Base-by-base conservation (phyloP, 1,139 yeast genomes). In the Arxiozyma slooffiae region DNA sequence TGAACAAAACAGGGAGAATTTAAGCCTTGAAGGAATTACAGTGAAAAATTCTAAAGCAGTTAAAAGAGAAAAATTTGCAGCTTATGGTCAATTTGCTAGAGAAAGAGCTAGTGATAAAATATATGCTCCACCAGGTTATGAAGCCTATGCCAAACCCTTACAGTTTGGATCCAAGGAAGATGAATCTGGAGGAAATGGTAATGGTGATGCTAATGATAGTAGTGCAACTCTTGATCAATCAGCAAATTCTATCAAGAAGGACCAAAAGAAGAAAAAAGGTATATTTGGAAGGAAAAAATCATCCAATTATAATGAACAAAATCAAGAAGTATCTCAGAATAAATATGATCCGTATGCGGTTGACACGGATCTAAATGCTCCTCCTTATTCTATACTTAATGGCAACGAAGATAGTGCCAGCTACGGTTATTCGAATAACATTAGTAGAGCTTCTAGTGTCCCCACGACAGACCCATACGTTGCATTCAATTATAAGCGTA, bases 11-110 rank as follows among this genome's bases (percentile, higher is more conserved):
- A 69, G 77, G 46, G 78, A 78, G 22, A 72, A 73, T 43, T 68
- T 83, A 62, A 71, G 72, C 56, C 72, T 71, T 38, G 66, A 75
- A 36, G 88, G 88, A 4, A 73, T 82, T 42, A 60, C 78, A 14
- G 76, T 80, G 20, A 67, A 65, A 46, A 80, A 69, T 60, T 61
- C 67, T 3, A 56, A 62, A 20, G 64, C 63, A 55, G 67, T 61
- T 47, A 72, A 77, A 57, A 74, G 72, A 56, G 79, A 75, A 58
- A 79, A 80, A 59, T 84, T 84, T 64, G 79, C 82, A 9, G 89
- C 88, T 3, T 84, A 82, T 62, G 75, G 75, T 44, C 73, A 73
- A 51, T 81, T 77, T 66, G 85, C 87, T 16, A 76, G 75, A 55
- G 80, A 79, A 47, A 71, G 60, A 53, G 61, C 51, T 56, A 66